Conservation (phyloP, 2,329 filamentous ascomycete genomes). For the Fusarium scirpi region DNA sequence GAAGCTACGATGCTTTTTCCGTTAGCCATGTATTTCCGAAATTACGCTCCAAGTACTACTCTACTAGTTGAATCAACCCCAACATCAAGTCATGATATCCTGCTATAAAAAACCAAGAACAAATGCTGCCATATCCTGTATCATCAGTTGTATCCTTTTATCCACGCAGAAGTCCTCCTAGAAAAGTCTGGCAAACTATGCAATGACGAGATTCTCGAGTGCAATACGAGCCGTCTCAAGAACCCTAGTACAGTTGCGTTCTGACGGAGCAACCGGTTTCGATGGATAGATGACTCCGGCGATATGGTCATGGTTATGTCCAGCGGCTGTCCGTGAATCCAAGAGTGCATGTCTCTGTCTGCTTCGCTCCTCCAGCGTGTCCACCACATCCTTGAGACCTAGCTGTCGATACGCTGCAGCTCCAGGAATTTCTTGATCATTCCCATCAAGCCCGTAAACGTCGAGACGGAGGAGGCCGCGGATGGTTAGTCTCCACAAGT, state of each 20-base stretch:
- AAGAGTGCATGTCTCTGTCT: slow-evolving; percentile 61
- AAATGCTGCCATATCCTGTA: neutral
- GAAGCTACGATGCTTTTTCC: neutral
- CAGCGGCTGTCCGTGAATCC: slow-evolving; percentile 59
- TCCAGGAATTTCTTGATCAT: slow-evolving; percentile 29
- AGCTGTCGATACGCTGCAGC: slow-evolving; percentile 51
- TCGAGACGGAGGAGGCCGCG: slow-evolving; percentile 67
- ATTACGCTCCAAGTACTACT: neutral
- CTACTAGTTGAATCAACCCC: neutral
- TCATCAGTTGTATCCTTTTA: neutral
- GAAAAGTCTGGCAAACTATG: slow-evolving; percentile 47
- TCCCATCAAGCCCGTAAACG: slow-evolving; percentile 63
- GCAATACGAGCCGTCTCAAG: slow-evolving; percentile 66
- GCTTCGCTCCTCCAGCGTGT: slow-evolving; percentile 64
- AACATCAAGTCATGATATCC: neutral
- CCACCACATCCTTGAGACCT: slow-evolving; percentile 67
- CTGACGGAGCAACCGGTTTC: slow-evolving; percentile 48
- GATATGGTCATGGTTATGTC: slow-evolving; percentile 46
- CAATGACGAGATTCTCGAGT: slow-evolving; percentile 67
- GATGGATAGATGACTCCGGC: slow-evolving; percentile 46
- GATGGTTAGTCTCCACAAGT: slow-evolving; percentile 66
- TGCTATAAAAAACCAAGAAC: neutral
- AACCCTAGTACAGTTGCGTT: slow-evolving; percentile 62
- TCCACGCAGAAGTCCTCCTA: neutral
- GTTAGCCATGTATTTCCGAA: neutral